Percentiles rank a stretch among this genome's conserved stretches.
Conservation (phyloP, 352 stramenopile genomes). For the Bremia lactucae region DNA sequence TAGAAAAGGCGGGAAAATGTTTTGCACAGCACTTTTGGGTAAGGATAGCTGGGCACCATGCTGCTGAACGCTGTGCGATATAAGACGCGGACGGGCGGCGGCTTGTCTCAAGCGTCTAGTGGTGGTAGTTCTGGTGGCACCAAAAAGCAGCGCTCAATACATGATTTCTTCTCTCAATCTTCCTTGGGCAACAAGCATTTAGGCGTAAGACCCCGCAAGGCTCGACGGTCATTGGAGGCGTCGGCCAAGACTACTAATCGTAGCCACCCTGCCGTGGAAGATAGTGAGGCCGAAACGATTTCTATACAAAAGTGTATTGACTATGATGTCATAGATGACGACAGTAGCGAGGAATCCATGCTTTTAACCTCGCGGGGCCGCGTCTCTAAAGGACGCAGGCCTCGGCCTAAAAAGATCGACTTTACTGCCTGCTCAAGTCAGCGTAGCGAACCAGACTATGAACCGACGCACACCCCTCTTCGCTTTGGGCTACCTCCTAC, state of each 20-base stretch:
- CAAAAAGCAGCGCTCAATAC: slow-evolving; percentile 81
- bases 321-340: slow-evolving; percentile 50
- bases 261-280: slow-evolving; percentile 5
- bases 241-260: slow-evolving; percentile 18
- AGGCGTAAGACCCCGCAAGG: slow-evolving; percentile 27
- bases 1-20: slow-evolving; percentile 17
- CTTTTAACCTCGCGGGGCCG: slow-evolving; percentile 29
- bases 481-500: slow-evolving; percentile 20
- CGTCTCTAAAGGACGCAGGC: slow-evolving; percentile 11
- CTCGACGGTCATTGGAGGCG: slow-evolving; percentile 22
- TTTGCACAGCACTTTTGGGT: neutral
- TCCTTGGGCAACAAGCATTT: slow-evolving; percentile 5
- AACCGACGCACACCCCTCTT: slow-evolving; percentile 28
- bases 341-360: slow-evolving; percentile 37
- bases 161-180: slow-evolving; percentile 72
- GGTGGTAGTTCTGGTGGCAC: slow-evolving; percentile 5
- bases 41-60: slow-evolving; percentile 7
- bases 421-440: slow-evolving; percentile 58
- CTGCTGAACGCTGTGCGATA: slow-evolving; percentile 30
- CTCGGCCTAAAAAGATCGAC: slow-evolving; percentile 66
- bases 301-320: slow-evolving; percentile 63
- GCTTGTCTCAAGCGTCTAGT: slow-evolving; percentile 5
- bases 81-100: slow-evolving; percentile 17
- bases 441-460: slow-evolving; percentile 55
- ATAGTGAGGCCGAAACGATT: slow-evolving; percentile 30